Evolutionary conservation across 148 eudicot genomes (phyloP).

Genomic region (Chenopodium album): DNA sequence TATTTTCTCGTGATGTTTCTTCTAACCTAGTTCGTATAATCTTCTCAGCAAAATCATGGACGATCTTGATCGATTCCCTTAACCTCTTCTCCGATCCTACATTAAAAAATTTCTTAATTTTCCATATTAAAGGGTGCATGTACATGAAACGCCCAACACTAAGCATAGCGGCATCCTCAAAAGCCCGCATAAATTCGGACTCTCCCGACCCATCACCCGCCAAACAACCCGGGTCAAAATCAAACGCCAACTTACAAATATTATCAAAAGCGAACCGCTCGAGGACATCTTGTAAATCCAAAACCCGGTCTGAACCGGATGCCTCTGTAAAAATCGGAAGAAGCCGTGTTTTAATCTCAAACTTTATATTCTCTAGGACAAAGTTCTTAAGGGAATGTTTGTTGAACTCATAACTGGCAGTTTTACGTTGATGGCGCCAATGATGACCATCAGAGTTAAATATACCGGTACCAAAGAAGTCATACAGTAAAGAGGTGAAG

Average conservation of each 20-base stretch:
- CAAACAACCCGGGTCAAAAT: constrained; percentile 68
- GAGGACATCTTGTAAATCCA: constrained; percentile 67
- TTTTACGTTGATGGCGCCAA: constrained; percentile 68
- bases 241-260: constrained; percentile 61
- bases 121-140: constrained; percentile 32
- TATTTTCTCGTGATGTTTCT: constrained; percentile 19
- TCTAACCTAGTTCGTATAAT: constrained; percentile 54
- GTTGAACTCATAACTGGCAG: constrained; percentile 65
- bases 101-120: constrained; percentile 42
- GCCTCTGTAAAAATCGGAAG: constrained; percentile 39
- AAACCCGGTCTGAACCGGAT: constrained; percentile 22
- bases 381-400: constrained; percentile 55
- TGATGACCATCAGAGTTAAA: constrained; percentile 58
- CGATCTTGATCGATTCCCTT: constrained; percentile 42
- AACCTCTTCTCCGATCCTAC: constrained; percentile 56
- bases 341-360: constrained; percentile 44
- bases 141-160: constrained; percentile 58
- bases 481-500: constrained; percentile 38
- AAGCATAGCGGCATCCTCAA: constrained; percentile 55
- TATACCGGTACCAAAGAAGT: constrained; percentile 73
- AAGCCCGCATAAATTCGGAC: constrained; percentile 57
- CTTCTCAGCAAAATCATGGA: constrained; percentile 53
- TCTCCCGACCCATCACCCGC: constrained; percentile 39
- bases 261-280: constrained; percentile 70
- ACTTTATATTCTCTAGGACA: constrained; percentile 33